Evolutionary conservation across 2,329 filamentous ascomycete genomes (phyloP).

Genomic region (Geoglossum cookeanum): DNA sequence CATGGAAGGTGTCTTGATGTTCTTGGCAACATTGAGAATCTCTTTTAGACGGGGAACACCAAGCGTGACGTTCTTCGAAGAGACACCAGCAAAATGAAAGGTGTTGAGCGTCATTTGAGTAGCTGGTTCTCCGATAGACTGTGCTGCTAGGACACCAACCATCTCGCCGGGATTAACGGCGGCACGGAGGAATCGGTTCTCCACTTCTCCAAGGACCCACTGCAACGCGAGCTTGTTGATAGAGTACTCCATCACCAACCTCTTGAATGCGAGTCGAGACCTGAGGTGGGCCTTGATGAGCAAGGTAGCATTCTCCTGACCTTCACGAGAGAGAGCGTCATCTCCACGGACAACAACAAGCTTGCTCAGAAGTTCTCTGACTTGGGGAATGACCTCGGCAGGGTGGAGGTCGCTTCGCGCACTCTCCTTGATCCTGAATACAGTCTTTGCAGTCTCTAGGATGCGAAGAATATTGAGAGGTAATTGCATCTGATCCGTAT

Average conservation of each 20-base stretch:
- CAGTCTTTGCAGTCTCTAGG: constrained; percentile 72
- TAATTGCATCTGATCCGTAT: constrained; percentile 73
- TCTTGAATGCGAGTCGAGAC: constrained; percentile 80
- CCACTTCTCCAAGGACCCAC: constrained; percentile 77
- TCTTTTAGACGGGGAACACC: constrained; percentile 98
- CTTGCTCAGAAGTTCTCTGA: constrained; percentile 54
- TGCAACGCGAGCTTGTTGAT: constrained; percentile 84
- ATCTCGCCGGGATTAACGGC: constrained; percentile 89
- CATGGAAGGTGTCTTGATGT: constrained; percentile 98
- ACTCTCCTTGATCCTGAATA: constrained; percentile 75
- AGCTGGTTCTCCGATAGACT: constrained; percentile 95
- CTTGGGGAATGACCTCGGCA: constrained; percentile 63
- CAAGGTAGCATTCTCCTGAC: constrained; percentile 71
- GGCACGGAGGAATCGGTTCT: constrained; percentile 70
- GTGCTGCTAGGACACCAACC: constrained; percentile 92
- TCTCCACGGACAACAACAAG: constrained; percentile 73
- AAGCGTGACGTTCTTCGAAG: constrained; percentile 97
- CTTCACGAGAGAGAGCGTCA: constrained; percentile 67
- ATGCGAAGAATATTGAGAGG: constrained; percentile 84
- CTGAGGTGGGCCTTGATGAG: constrained; percentile 85
- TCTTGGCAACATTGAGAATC: constrained; percentile 92
- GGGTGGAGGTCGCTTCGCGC: constrained; percentile 81
- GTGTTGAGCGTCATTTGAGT: constrained; percentile 99
- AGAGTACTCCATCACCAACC: constrained; percentile 67
- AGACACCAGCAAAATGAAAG: constrained; percentile 99